phyloP scores from a whole-genome alignment of 495 filamentous ascomycete species.

The Sabuloglossum arenarium region DNA sequence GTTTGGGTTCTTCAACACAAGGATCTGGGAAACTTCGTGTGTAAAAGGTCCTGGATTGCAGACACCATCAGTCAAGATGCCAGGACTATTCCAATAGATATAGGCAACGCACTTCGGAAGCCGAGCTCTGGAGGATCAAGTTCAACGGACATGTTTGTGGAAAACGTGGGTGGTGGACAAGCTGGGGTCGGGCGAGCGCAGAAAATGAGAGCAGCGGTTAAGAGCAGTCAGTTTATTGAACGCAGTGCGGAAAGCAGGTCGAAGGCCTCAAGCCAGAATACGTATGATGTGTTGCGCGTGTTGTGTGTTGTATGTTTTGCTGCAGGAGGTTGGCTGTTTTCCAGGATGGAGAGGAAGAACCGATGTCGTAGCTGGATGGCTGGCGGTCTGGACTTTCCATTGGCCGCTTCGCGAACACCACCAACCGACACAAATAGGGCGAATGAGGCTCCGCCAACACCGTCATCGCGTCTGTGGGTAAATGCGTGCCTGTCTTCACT shows the following conservation, averaged over 20 bases:
- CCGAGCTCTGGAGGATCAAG: constrained; percentile 78
- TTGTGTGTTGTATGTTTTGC: neutral
- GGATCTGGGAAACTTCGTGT: constrained; percentile 65
- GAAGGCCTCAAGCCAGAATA: neutral
- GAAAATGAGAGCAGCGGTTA: neutral
- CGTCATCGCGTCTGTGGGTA: neutral
- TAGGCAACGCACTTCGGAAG: constrained; percentile 58
- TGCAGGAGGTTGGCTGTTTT: neutral
- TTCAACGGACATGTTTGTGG: constrained; percentile 73
- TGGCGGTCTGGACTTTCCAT: neutral
- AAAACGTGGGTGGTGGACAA: too few species aligned
- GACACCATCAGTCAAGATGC: neutral
- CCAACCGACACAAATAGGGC: neutral
- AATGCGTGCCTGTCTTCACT: neutral
- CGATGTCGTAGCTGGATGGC: neutral
- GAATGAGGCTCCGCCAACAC: neutral
- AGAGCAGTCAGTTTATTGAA: neutral
- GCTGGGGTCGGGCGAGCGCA: neutral
- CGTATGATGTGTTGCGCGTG: neutral
- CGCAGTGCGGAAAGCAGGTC: too few species aligned
- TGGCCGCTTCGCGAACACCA: neutral
- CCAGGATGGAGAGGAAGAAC: neutral
- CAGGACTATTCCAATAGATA: neutral
- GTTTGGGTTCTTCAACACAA: constrained; percentile 63
- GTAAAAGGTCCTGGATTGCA: constrained; percentile 60